Conservation (phyloP, 148 eudicot genomes). For the Persicaria maculosa region DNA sequence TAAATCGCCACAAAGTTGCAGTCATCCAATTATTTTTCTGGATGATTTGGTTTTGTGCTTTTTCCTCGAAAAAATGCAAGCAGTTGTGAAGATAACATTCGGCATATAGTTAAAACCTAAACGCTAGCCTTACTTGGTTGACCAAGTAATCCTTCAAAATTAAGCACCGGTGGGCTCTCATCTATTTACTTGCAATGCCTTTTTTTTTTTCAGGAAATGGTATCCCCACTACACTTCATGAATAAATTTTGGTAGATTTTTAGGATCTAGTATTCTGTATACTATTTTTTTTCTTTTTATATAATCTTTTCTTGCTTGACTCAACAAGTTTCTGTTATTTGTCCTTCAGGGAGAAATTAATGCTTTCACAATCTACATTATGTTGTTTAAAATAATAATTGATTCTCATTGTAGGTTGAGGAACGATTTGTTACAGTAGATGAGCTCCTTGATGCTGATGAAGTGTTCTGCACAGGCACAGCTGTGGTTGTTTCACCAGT, state of each 20-base stretch:
- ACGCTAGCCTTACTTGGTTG: background rate
- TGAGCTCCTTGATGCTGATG: constrained; percentile 88
- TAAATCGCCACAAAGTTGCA: background rate
- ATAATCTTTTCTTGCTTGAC: background rate
- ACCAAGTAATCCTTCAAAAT: background rate
- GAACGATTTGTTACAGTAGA: constrained; percentile 75
- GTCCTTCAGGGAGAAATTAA: background rate
- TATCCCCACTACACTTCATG: background rate
- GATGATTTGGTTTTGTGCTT: background rate
- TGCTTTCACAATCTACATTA: background rate
- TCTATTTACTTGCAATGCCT: background rate
- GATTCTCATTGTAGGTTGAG: constrained; percentile 42
- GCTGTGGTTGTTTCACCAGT: constrained; percentile 96
- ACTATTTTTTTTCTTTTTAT: background rate
- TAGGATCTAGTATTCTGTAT: background rate
- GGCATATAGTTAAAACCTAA: background rate
- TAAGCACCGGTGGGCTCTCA: background rate
- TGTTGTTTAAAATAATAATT: background rate
- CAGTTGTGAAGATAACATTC: background rate
- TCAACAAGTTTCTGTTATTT: background rate
- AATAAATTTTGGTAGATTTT: background rate
- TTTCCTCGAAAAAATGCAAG: background rate
- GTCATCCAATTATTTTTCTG: background rate
- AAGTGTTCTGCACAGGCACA: constrained; percentile 96
- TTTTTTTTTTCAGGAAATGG: background rate